Evolutionary conservation across 495 filamentous ascomycete genomes (phyloP), one percentile per base, ranked within the genome.

Genomic region (Neurospora intermedia): DNA sequence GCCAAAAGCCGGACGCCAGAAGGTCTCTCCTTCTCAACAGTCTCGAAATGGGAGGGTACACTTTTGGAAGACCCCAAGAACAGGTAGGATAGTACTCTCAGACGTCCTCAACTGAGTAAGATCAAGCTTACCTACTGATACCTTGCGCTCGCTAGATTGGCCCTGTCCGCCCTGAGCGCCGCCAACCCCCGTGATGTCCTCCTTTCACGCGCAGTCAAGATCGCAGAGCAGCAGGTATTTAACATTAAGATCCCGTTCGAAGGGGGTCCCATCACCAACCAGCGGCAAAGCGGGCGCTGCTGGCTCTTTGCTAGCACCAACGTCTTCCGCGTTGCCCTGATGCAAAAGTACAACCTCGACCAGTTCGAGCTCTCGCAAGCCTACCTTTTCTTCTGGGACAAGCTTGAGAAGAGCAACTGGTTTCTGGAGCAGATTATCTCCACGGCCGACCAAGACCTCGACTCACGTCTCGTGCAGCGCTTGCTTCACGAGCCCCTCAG

Each of bases 361-460:
- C 82, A 87, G n/a, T 85, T 94, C 92, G 91, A 97, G 83, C 87
- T 97, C 2, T 92, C 89, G 43, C 94, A 97, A 77, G 88, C 90
- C 3, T 97, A 96, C 76, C 87, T 96, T n/a, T 96, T 94, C 84
- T 97, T 93, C 87, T 96, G 91, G 90, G 93, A 97, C 80, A 97
- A 97, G 82, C 87, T 96, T 27, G 94, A 97, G 82, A 97, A 97
- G 80, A 89, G 91, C 9, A 96, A 96, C 77, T 97, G 86, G 79
- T 96, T 96, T 84, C 85, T 96, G 31, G 92, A 95, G 80, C 89
- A 91, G 76, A 88, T 96, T 72, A 86, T 96, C 46, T 88, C 91
- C 71, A 96, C 93, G 0, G 85, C 86, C 1, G 83, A 89, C 48
- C 84, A 92, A 72, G 87, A 89, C 40, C 84, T 94, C 3, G 91